Evolutionary conservation across 2,329 filamentous ascomycete genomes (phyloP), one percentile per base, ranked within the genome.

Genomic region (Botrytis paeoniae): DNA sequence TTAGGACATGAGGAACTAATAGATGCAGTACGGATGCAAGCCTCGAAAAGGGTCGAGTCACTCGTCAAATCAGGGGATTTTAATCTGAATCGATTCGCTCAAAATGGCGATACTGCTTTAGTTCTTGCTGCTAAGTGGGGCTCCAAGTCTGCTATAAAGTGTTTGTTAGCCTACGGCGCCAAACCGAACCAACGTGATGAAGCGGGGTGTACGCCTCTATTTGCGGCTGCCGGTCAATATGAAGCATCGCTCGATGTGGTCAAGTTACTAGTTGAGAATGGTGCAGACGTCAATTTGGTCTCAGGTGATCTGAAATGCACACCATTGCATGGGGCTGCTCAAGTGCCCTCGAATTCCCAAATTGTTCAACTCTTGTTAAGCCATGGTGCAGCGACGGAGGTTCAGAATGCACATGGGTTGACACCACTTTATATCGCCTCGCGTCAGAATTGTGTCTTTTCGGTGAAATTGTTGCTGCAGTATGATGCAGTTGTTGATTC

Each of bases 371-470:
- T 48, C 39, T 51, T 72, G 43, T 60, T 72, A 51, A 72, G 70
- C 32, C 63, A 41, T 61, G 63, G 63, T 39, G 70, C 63, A 72
- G 41, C 51, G 25, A 72, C 70, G 20, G 70, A 72, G n/a, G 51
- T 57, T 51, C 51, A n/a, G 29, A 72, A 69, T 39, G 29, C 70
- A 18, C 70, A 72, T 61, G 70, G 70, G 20, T 35, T 72, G 25
- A 72, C 70, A 12, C 63, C 70, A 12, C 70, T 72, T 16, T 72
- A 72, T 51, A 72, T 72, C 63, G 70, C 70, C 25, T 69, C 70
- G 20, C 51, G 70, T 16, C 70, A 72, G 39, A 66, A 72, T 35
- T 72, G 63, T 72, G 51, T 72, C 9, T 57, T 69, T 7, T 72
- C 70, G 22, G 70, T 72, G 20, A 72, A 69, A 35, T 16, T 60